These are phyloP conservation scores for Magnolia changhungtana DNA, from an alignment of 164 flowering plant species.

Conservation along the genomic window DNA sequence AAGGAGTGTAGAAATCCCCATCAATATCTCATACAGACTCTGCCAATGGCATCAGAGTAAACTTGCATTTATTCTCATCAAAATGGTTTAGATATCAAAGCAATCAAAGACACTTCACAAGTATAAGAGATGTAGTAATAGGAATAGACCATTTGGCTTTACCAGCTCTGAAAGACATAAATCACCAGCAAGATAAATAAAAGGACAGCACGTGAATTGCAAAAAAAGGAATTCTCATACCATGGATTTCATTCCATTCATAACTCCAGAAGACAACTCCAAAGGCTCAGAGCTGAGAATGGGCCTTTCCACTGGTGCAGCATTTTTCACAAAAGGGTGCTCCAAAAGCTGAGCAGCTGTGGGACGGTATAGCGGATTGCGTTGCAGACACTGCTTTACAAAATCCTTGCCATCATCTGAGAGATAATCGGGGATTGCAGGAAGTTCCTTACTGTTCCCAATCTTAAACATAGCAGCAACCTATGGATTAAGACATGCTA, in stretches of 20 bases:
- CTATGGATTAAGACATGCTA: conserved; percentile 33
- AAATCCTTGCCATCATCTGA: conserved; percentile 91
- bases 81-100: no score
- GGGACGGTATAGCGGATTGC: conserved; percentile 77
- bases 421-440: conserved; percentile 78
- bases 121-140: neutral
- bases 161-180: neutral
- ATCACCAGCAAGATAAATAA: neutral
- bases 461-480: conserved; percentile 93
- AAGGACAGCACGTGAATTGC: neutral
- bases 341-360: conserved; percentile 81
- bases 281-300: conserved; percentile 33
- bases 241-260: conserved; percentile 47
- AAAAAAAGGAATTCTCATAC: conserved; percentile 29
- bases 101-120: neutral
- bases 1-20: no score
- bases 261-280: conserved; percentile 36
- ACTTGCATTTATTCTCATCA: no score
- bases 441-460: conserved; percentile 93
- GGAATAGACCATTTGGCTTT: neutral
- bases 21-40: no score
- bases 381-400: conserved; percentile 72
- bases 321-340: conserved; percentile 83
- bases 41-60: no score
- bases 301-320: conserved; percentile 59